These are phyloP conservation scores for Acacia crassicarpa DNA, from an alignment of 306 rosid species.

Conservation along the genomic window DNA sequence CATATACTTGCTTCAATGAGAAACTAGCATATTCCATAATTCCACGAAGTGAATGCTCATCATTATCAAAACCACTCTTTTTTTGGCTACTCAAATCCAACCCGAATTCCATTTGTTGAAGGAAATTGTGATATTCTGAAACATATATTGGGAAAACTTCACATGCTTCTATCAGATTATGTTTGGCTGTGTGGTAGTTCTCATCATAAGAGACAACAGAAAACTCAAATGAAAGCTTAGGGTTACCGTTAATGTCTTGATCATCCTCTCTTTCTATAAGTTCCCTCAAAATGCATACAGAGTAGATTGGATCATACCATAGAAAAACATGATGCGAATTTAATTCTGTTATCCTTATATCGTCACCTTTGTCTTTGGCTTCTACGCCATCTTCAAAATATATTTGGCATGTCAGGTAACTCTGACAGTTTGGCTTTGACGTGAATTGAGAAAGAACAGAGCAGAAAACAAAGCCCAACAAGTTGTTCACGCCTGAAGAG, in stretches of 20 bases:
- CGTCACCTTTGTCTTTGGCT: not conserved
- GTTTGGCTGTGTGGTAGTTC: not conserved
- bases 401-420: not conserved
- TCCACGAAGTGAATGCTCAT: not conserved
- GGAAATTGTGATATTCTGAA: conserved; percentile 5
- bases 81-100: not conserved
- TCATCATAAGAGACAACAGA: conserved; percentile 6
- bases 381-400: not conserved
- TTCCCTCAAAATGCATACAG: not conserved
- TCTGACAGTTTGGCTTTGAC: not conserved
- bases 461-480: conserved; percentile 25
- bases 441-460: not conserved
- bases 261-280: not conserved
- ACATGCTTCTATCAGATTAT: not conserved
- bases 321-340: conserved; percentile 24
- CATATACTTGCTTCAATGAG: too few relatives aligned
- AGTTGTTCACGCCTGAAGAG: not conserved
- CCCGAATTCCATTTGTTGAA: not conserved
- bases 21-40: conserved; percentile 1
- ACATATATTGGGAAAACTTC: conserved; percentile 6
- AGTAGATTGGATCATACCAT: conserved; percentile 19
- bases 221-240: conserved; percentile 1
- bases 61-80: not conserved
- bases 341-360: not conserved
- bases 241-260: not conserved